These are phyloP conservation scores for Dendrobium catenatum DNA, from an alignment of 106 monocot genomes.

Conservation along the genomic window DNA sequence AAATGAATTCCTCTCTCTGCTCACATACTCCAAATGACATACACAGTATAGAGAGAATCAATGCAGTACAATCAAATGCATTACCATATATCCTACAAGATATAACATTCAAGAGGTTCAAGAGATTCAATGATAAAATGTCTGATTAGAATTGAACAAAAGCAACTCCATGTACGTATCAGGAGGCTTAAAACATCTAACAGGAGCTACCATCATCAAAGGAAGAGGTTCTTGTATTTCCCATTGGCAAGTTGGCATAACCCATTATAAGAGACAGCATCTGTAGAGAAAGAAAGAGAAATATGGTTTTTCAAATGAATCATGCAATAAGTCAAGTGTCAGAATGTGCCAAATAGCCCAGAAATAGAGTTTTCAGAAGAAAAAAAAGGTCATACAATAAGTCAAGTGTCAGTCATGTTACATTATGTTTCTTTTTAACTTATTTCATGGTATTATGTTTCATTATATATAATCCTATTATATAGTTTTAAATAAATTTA, in stretches of 20 bases:
- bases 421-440: too few species aligned
- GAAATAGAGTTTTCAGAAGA: not conserved
- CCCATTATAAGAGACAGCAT: slow-evolving; percentile 7
- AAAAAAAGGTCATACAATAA: too few species aligned
- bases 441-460: too few species aligned
- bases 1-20: too few species aligned
- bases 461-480: too few species aligned
- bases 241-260: slow-evolving; percentile 13
- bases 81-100: not conserved
- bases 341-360: too few species aligned
- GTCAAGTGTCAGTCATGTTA: too few species aligned
- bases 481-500: too few species aligned
- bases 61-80: not conserved
- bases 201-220: not conserved
- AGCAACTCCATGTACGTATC: not conserved
- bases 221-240: slow-evolving; percentile 8
- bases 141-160: not conserved
- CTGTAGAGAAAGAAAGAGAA: not conserved
- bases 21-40: too few species aligned
- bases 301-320: not conserved
- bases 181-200: not conserved
- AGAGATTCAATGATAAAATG: not conserved
- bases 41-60: not conserved
- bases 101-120: not conserved
- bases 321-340: not conserved